Percentiles rank a stretch among this genome's conserved stretches.
Evolutionary conservation across 345 rosid species (phyloP).

Genomic region (Noccaea caerulescens): DNA sequence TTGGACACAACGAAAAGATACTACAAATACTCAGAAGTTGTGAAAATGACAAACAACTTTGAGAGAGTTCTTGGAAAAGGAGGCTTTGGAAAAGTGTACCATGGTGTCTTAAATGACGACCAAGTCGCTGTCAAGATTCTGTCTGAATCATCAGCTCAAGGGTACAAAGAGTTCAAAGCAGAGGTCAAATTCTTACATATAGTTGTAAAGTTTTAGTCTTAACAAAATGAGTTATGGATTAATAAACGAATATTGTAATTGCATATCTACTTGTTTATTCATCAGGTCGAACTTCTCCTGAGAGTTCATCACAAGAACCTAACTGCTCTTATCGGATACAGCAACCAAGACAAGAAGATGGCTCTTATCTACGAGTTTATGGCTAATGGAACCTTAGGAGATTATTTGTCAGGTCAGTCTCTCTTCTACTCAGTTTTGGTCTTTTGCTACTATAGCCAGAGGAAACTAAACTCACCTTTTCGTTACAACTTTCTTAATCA

Average conservation of each 20-base stretch:
- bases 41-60: constrained; percentile 44
- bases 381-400: constrained; percentile 47
- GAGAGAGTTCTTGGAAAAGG: constrained; percentile 49
- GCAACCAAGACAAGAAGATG: constrained; percentile 41
- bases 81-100: constrained; percentile 54
- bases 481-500: constrained; percentile 15
- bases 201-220: background rate
- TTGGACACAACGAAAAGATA: constrained; percentile 35
- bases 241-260: too few relatives aligned
- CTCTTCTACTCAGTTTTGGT: background rate
- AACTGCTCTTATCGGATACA: constrained; percentile 49
- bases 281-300: constrained; percentile 48
- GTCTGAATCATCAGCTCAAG: constrained; percentile 45
- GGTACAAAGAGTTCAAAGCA: constrained; percentile 47
- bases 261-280: background rate
- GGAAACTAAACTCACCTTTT: constrained; percentile 7
- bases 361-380: constrained; percentile 52
- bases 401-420: constrained; percentile 45
- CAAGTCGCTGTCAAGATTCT: constrained; percentile 58
- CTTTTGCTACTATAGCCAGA: background rate
- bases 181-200: constrained; percentile 43
- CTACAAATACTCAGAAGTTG: constrained; percentile 41
- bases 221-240: too few relatives aligned
- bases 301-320: constrained; percentile 54
- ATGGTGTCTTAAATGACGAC: constrained; percentile 40